Base-by-base conservation (phyloP, 2,329 filamentous ascomycete species). In the Fusarium sp. region DNA sequence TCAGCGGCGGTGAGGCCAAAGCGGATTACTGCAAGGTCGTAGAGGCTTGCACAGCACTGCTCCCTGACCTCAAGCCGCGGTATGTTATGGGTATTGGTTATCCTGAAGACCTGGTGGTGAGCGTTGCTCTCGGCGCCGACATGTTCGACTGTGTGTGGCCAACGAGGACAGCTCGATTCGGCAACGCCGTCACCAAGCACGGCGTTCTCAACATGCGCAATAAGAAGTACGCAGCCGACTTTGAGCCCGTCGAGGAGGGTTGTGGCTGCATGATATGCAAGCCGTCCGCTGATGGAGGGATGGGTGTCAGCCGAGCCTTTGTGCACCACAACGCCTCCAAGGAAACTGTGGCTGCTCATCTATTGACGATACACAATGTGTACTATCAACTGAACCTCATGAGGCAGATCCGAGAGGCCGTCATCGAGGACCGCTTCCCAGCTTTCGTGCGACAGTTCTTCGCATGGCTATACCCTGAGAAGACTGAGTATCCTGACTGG, bases 71-170 rank as follows among this genome's bases (percentile, higher is more conserved):
- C 71, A 99, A 99, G 84, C 97, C 97, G n/a, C 90, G 97, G 81
- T 99, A 99, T 84, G 96, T 99, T 66, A 99, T 99, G 97, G 97
- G 97, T 20, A 97, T 99, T 76, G 95, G 97, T 14, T 99, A 98
- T 82, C 97, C 97, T 1, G 97, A 98, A 85, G 97, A 99, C 80
- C 87, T 99, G 65, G 90, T 99, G 2, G 95, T 99, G 42, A 97
- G 95, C 63, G 92, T 98, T 5, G 97, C 97, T 2, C 88, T 99
- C 1, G 97, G 97, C 5, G 97, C 97, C 58, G 97, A 99, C 84
- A 99, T 99, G 97, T 99, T 99, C 81, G 97, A 99, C 84, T 99
- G 97, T 80, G 97, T 99, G 8, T 99, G 97, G 97, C 97, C 97
- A 2, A 98, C 97, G 6, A 89, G 97, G 63, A 99, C 97, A 38